Evolutionary conservation across 805 yeast species (phyloP), one percentile per base, ranked within the genome.

Genomic region (Nakazawaea populi): DNA sequence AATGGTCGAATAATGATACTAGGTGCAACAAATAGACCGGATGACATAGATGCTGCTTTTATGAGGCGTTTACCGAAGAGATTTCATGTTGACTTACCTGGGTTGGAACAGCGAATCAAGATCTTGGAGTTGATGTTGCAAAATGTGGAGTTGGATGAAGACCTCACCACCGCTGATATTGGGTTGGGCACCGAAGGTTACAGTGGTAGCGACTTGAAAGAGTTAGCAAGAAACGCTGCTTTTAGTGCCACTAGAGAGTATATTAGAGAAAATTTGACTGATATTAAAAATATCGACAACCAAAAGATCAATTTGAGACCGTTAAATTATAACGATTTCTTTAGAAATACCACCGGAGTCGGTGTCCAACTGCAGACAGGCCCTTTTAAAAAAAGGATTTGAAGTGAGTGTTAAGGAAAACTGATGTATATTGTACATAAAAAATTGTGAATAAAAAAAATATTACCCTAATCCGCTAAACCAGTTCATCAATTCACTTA

Each of bases 21-120:
- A 59, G 99, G 98, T 3, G 98, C 98, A 8, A 92, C 99, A 0
- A 92, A 92, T 65, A 75, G 99, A 56, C 90, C 94, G 41, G 78
- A 79, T 54, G 99, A 92, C 64, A 92, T 92, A 43, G 99, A 92
- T 63, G 77, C 80, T 54, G 99, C 99, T 1, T 89, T 92, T 61
- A 72, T 94, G 69, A 79, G 99, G 68, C 80, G 99, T 62, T 76
- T 92, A 81, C 97, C 98, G 6, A 92, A 92, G 66, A 76, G 89
- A 48, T 91, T 92, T 65, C 80, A 90, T 3, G 83, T 94, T 24
- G 74, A 79, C 1, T 75, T 86, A 58, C 98, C 99, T 1, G 75
- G 77, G 52, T 65, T 75, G 1, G 72, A 66, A 6, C 95, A 92
- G 64, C 74, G 98, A 46, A 66, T 67, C 44, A 78, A 84, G 54